Evolutionary conservation across 2,329 filamentous ascomycete species (phyloP).

Genomic region (Ilyonectria sp.): DNA sequence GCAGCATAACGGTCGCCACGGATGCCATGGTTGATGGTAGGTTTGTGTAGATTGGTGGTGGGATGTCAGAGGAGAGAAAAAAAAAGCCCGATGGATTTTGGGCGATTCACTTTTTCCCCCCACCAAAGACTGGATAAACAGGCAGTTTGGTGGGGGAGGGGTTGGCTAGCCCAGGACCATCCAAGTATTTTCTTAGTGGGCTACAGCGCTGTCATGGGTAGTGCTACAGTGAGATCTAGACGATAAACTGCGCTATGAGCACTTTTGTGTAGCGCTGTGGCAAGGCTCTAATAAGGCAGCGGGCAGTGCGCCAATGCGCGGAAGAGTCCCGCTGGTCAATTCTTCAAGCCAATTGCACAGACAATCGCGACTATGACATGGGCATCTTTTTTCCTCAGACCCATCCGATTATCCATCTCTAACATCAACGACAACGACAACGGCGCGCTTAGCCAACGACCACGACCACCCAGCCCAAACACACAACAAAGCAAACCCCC

Average conservation of each 20-base stretch:
- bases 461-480: not conserved
- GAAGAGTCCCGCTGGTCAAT: not conserved
- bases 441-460: not conserved
- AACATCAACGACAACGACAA: not conserved
- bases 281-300: not conserved
- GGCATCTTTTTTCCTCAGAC: conserved; percentile 21
- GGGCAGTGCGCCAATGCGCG: not conserved
- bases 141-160: conserved; percentile 43
- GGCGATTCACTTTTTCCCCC: conserved; percentile 40
- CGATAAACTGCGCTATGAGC: conserved; percentile 2
- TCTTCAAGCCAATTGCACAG: not conserved
- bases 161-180: not conserved
- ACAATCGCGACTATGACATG: not conserved
- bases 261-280: not conserved
- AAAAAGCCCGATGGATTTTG: conserved; percentile 38
- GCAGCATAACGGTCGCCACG: conserved; percentile 71
- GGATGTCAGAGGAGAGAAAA: conserved; percentile 33
- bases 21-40: conserved; percentile 70
- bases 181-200: conserved; percentile 1
- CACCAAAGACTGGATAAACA: conserved; percentile 33
- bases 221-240: conserved; percentile 20
- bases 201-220: not conserved
- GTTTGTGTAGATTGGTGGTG: conserved; percentile 39
- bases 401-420: conserved; percentile 1
- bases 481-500: not conserved